A percentile compares a stretch with the other conserved stretches of the same genome.
Conservation (phyloP, 805 yeast genomes). For the Candida easanensis region DNA sequence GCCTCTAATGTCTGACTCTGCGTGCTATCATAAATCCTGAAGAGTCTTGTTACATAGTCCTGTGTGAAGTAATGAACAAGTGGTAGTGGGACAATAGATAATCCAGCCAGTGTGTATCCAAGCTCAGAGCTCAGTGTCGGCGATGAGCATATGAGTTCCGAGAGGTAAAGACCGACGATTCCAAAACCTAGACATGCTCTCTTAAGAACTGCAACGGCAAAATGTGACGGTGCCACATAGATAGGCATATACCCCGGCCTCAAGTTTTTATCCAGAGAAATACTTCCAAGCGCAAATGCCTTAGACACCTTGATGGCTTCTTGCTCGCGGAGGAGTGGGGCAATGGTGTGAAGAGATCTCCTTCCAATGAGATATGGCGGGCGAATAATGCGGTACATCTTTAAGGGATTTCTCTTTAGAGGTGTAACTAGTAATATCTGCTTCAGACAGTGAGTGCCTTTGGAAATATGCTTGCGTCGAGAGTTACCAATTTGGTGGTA, state of each 20-base stretch:
- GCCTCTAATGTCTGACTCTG: conserved; percentile 61
- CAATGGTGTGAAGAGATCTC: not conserved
- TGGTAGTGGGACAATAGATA: conserved; percentile 56
- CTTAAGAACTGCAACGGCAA: conserved; percentile 60
- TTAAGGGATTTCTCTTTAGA: no score
- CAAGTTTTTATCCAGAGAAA: conserved; percentile 48
- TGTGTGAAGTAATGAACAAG: conserved; percentile 50
- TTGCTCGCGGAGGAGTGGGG: not conserved
- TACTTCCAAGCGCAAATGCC: conserved; percentile 39
- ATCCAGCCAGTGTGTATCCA: conserved; percentile 38
- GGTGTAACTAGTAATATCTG: no score
- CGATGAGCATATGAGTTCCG: conserved; percentile 55
- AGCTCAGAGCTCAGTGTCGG: conserved; percentile 47
- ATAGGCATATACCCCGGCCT: conserved; percentile 60
- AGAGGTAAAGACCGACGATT: conserved; percentile 56
- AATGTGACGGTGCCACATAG: conserved; percentile 60
- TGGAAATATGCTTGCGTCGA: no score
- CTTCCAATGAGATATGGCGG: not conserved
- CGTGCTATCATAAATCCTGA: conserved; percentile 58
- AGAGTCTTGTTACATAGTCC: conserved; percentile 70
- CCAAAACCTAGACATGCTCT: conserved; percentile 61
- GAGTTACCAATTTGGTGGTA: no score
- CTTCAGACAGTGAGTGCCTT: no score
- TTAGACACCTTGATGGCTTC: conserved; percentile 33
- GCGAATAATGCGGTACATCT: not conserved